phyloP scores from a whole-genome alignment of 2,329 filamentous ascomycete species.

The Colletotrichum eremochloae region DNA sequence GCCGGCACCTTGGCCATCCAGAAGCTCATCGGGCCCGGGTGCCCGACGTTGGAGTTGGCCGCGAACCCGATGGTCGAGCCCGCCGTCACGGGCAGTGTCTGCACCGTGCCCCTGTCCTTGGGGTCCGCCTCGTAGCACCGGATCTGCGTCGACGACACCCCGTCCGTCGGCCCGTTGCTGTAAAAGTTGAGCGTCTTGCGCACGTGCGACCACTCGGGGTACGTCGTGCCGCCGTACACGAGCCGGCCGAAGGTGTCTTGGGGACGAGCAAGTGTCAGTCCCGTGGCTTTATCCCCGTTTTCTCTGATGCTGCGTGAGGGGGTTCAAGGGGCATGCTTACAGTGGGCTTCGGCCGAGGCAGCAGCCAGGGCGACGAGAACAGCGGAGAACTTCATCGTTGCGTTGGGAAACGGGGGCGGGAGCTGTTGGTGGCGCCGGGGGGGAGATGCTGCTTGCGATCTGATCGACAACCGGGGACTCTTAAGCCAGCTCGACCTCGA shows the following conservation, averaged over 20 bases:
- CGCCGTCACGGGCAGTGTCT: conserved; percentile 42
- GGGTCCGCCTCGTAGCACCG: conserved; percentile 50
- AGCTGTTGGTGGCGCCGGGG: background rate
- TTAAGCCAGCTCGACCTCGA: background rate
- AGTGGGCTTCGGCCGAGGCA: conserved; percentile 26
- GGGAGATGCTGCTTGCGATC: background rate
- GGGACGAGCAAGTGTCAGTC: background rate
- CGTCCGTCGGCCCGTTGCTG: conserved; percentile 49
- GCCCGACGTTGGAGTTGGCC: conserved; percentile 53
- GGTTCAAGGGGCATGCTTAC: background rate
- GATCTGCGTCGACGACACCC: conserved; percentile 50
- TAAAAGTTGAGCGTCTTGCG: conserved; percentile 53
- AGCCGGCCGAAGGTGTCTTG: conserved; percentile 36
- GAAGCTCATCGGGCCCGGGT: conserved; percentile 54
- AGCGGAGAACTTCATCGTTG: conserved; percentile 27
- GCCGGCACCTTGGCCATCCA: conserved; percentile 55
- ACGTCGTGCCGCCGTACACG: conserved; percentile 33
- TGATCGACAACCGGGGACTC: background rate
- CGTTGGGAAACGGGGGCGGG: too few relatives aligned
- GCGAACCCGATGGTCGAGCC: conserved; percentile 52
- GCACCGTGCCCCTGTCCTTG: conserved; percentile 29
- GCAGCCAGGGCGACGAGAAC: conserved; percentile 13
- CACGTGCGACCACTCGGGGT: conserved; percentile 49
- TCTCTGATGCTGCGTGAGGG: too few relatives aligned
- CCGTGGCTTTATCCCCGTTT: background rate